Evolutionary conservation across 2,329 filamentous ascomycete species (phyloP), one percentile per base, ranked within the genome.

Genomic region (Periconia macrospinosa): DNA sequence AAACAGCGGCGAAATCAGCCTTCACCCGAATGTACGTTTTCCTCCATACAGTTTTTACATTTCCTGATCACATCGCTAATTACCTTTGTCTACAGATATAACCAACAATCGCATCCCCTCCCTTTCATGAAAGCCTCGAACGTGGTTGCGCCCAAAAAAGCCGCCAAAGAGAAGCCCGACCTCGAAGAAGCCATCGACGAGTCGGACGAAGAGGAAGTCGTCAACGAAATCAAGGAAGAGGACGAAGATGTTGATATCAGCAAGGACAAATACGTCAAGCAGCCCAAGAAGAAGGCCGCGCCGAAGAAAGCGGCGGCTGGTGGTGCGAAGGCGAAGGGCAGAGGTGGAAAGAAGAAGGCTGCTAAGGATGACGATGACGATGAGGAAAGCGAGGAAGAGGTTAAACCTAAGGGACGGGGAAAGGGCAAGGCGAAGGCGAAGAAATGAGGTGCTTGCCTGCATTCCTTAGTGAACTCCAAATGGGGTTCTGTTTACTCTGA

Each of bases 121-220:
- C 92, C 94, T 1, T 99, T 97, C 76, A 96, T 97, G 86, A 97
- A 97, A 76, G 91, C 92, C 2, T 91, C 85, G 65, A 90, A 83
- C 59, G 83, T 94, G 15, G 73, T 85, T 10, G 89, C 86, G 3
- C 86, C 91, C 5, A 91, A 90, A 78, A 88, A 86, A 65, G 78
- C 81, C 41, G 78, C 85, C 23, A 85, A 84, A 73, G 91, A 93
- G 45, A 89, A 88, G 57, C 95, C 94, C 0, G 94, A 99, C 76
- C 82, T 99, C 30, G 94, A 99, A 76, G 94, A 99, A 75, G 94
- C 92, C 1, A 88, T 99, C 50, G 92, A 97, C 46, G 93, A 96
- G 63, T 92, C 91, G 6, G 93, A 96, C 44, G 85, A 85, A 42
- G 89, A 73, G 14, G 76, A 78, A 45, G 70, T 74, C 6, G 59